A percentile compares a stretch with the other conserved stretches of the same genome.
Conservation (phyloP, 2,329 filamentous ascomycete genomes). For the Trichophyton schoenleinii region DNA sequence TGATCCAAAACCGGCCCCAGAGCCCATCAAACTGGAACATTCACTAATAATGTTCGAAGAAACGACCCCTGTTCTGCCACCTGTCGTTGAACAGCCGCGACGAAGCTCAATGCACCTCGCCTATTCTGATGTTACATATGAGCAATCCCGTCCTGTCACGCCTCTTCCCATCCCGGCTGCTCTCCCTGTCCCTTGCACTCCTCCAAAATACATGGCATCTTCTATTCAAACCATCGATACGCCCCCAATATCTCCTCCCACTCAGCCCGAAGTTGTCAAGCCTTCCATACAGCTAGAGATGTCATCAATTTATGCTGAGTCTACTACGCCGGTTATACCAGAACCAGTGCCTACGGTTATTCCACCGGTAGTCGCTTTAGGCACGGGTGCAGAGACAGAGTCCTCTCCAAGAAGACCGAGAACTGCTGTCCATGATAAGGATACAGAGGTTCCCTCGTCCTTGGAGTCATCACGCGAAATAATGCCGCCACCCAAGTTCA, state of each 20-base stretch:
- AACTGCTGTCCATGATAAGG: conserved; percentile 13
- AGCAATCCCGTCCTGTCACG: conserved; percentile 22
- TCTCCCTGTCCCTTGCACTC: neutral
- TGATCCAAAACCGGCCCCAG: conserved; percentile 6
- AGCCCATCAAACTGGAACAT: conserved; percentile 19
- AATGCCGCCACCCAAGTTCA: neutral
- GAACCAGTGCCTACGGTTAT: conserved; percentile 8
- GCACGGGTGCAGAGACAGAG: conserved; percentile 10
- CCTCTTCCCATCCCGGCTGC: neutral
- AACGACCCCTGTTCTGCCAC: conserved; percentile 32
- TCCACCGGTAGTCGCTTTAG: neutral
- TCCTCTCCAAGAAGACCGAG: conserved; percentile 10
- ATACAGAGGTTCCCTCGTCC: neutral
- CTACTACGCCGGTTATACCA: conserved; percentile 9
- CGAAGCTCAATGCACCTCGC: conserved; percentile 17
- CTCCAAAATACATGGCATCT: conserved; percentile 2
- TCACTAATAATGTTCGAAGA: conserved; percentile 25
- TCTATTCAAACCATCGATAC: conserved; percentile 10
- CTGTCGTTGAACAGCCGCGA: conserved; percentile 25
- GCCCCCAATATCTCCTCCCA: conserved; percentile 5
- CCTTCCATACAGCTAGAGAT: conserved; percentile 15
- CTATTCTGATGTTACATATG: conserved; percentile 22
- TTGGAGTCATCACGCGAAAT: neutral
- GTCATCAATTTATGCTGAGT: conserved; percentile 22
- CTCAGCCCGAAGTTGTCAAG: conserved; percentile 1